Conservation (phyloP, 1,139 yeast species). For the Nakaseomyces sp. region DNA sequence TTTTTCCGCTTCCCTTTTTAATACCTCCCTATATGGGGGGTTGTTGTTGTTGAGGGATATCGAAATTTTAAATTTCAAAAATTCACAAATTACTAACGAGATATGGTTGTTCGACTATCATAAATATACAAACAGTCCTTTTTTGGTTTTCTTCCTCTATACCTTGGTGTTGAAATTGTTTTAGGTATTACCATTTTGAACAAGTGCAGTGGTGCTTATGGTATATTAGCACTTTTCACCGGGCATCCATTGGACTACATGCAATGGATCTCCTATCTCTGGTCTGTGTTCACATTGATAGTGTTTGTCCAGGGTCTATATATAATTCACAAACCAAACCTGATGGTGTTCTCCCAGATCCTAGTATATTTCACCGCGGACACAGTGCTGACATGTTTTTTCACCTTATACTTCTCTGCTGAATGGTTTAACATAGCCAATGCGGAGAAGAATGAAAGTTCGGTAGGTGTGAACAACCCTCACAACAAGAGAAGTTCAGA, state of each 20-base stretch:
- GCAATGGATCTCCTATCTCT: conserved; percentile 75
- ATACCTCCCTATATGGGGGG: too few species aligned
- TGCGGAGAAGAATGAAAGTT: conserved; percentile 20
- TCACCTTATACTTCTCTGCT: conserved; percentile 63
- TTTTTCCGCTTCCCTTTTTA: too few species aligned
- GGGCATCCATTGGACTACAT: conserved; percentile 77
- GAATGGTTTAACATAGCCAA: conserved; percentile 54
- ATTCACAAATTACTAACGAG: too few species aligned
- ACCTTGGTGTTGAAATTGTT: conserved; percentile 78
- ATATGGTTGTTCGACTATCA: too few species aligned
- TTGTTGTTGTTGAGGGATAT: too few species aligned
- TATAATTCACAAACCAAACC: conserved; percentile 40
- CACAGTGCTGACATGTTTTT: conserved; percentile 55
- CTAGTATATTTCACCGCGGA: conserved; percentile 59
- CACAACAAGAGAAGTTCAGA: conserved; percentile 11
- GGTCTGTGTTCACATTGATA: conserved; percentile 58
- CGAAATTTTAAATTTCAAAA: too few species aligned
- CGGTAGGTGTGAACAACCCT: not conserved
- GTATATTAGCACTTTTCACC: conserved; percentile 75
- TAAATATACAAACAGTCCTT: conserved; percentile 16
- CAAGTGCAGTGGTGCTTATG: conserved; percentile 85
- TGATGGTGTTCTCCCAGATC: conserved; percentile 49
- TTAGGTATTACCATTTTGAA: conserved; percentile 74
- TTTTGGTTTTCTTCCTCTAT: conserved; percentile 50
- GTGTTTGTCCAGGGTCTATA: conserved; percentile 55